Evolutionary conservation across 305 asterid species (phyloP), one percentile per base, ranked within the genome.

Genomic region (Salvia sclarea): DNA sequence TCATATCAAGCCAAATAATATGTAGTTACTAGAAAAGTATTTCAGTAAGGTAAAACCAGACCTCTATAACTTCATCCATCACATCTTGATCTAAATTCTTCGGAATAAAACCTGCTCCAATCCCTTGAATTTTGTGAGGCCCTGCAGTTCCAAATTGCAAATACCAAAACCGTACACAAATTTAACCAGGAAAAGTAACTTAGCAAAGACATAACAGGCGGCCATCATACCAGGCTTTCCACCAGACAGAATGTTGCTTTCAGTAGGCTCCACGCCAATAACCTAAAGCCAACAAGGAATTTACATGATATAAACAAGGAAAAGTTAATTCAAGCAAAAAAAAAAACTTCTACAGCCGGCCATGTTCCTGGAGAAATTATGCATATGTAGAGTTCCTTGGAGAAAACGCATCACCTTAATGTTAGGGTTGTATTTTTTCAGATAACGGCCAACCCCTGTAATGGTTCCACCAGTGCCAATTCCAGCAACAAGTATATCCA

Each of bases 81-180:
- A 91, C 80, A 65, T 79, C 90, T 84, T 81, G 95, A 80, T 91
- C 96, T 76, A 95, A 82, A 76, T 91, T 94, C 81, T 88, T 83
- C 71, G 96, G 99, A 61, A 91, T 83, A 85, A 91, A 95, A 91
- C 99, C 99, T 88, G 99, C 98, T 71, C 98, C 99, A 89, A 95
- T 95, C 80, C 99, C 97, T 89, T 91, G 98, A 95, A 95, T 95
- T 95, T 95, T 91, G 98, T 95, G 99, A 95, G 99, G 98, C 85
- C 98, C 98, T 95, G 98, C 96, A 86, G 64, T 85, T 83, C 76
- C 84, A 82, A 82, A 88, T 81, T 79, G 85, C 84, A 83, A 74
- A 82, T 69, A 82, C 89, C 79, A 85, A 92, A 79, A 88, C 75
- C 74, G 76, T 60, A 84, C 77, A 84, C 73, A 77, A 69, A 63